These are phyloP conservation scores for Graphiopsis chlorocephala DNA, from an alignment of 2,329 filamentous ascomycete genomes.

Conservation along the genomic window DNA sequence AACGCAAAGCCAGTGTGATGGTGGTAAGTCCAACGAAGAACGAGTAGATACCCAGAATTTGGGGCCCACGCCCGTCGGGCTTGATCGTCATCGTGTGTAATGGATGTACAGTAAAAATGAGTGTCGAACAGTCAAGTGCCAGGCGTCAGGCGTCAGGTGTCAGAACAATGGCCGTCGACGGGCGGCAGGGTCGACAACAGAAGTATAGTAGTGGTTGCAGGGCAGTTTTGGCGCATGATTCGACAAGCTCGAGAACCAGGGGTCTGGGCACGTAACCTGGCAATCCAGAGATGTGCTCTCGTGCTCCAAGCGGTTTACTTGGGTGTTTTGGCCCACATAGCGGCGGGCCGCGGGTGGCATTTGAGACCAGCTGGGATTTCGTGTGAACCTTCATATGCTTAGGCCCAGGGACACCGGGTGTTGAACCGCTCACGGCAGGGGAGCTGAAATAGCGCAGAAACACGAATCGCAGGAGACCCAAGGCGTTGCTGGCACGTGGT, in stretches of 20 bases:
- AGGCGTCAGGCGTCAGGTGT: not conserved
- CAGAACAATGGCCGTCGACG: not conserved
- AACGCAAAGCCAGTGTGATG: constrained; percentile 14
- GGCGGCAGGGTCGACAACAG: not conserved
- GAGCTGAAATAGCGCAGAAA: not conserved
- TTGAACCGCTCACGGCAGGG: not conserved
- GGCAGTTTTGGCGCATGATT: not conserved
- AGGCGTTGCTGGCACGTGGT: not conserved
- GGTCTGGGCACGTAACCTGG: constrained; percentile 1
- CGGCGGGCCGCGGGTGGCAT: not conserved
- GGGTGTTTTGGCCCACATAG: not conserved
- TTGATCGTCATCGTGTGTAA: constrained; percentile 13
- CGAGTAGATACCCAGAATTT: constrained; percentile 17
- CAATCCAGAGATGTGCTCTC: constrained; percentile 1
- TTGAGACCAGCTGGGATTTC: not conserved
- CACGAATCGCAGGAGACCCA: not conserved
- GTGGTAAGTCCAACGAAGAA: constrained; percentile 19
- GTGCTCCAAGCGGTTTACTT: not conserved
- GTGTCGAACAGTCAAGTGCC: not conserved
- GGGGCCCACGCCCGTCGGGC: constrained; percentile 17
- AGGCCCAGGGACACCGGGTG: not conserved
- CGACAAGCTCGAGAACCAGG: constrained; percentile 1
- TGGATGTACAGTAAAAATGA: not conserved
- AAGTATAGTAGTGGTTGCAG: constrained; percentile 2
- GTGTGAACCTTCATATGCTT: not conserved